These are phyloP conservation scores for Eucalyptus curtisii DNA, from an alignment of 345 rosid species.

Conservation along the genomic window DNA sequence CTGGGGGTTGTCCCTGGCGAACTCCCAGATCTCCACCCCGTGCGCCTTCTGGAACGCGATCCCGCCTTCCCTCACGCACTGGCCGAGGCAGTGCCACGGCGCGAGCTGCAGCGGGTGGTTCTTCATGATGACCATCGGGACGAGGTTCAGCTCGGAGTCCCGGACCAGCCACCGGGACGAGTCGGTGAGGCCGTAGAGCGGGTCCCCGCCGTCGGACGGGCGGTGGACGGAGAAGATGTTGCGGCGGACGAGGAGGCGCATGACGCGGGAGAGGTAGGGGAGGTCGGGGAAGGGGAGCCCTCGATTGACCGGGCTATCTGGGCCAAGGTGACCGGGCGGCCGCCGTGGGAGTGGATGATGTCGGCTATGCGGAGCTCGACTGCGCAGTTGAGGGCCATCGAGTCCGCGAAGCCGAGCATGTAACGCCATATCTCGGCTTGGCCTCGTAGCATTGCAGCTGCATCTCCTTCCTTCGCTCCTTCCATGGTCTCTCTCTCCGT, in stretches of 20 bases:
- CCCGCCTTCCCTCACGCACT: background rate
- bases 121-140: slow-evolving; percentile 6
- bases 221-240: slow-evolving; percentile 12
- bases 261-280: slow-evolving; percentile 9
- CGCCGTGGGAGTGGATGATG: slow-evolving; percentile 9
- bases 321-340: slow-evolving; percentile 3
- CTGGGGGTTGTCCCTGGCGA: background rate
- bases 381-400: slow-evolving; percentile 23
- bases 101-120: slow-evolving; percentile 2
- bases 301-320: slow-evolving; percentile 6
- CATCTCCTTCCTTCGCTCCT: background rate
- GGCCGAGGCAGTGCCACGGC: slow-evolving; percentile 11
- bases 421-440: slow-evolving; percentile 5
- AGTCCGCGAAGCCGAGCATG: slow-evolving; percentile 16
- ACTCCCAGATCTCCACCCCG: background rate
- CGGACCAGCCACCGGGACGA: slow-evolving; percentile 12
- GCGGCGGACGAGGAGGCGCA: slow-evolving; percentile 23
- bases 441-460: slow-evolving; percentile 1
- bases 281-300: background rate
- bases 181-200: background rate
- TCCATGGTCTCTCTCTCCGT: background rate
- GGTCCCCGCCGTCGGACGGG: background rate
- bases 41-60: slow-evolving; percentile 4
- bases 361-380: slow-evolving; percentile 25
- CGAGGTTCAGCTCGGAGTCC: slow-evolving; percentile 11